These are phyloP conservation scores for Rhynchosporium agropyri DNA, from an alignment of 2,329 filamentous ascomycete genomes.

Conservation along the genomic window DNA sequence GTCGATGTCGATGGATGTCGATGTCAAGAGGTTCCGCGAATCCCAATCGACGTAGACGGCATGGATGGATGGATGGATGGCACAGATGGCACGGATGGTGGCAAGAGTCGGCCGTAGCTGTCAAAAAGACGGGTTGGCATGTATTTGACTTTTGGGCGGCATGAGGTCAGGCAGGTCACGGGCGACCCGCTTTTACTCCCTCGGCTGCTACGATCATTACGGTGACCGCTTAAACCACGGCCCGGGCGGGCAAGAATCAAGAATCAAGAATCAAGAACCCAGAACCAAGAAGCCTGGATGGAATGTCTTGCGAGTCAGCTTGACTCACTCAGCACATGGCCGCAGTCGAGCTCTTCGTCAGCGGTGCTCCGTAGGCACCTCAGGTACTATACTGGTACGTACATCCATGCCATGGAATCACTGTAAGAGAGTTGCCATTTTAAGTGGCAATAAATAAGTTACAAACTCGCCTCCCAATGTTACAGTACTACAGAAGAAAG, in stretches of 20 bases:
- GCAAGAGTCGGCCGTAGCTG: not conserved
- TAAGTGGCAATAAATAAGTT: conserved; percentile 5
- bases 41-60: no score
- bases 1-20: not conserved
- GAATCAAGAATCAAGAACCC: no score
- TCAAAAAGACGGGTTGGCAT: conserved; percentile 1
- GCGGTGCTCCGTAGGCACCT: not conserved
- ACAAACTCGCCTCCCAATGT: conserved; percentile 2
- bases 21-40: no score
- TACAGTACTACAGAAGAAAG: not conserved
- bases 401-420: not conserved
- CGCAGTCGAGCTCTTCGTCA: conserved; percentile 11
- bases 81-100: not conserved
- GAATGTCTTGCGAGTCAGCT: conserved; percentile 22
- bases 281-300: not conserved
- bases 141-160: not conserved
- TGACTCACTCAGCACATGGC: conserved; percentile 11
- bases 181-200: not conserved
- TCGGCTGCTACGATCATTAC: not conserved
- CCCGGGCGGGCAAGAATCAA: not conserved
- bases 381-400: not conserved
- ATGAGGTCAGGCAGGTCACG: conserved; percentile 2
- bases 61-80: no score
- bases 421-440: not conserved
- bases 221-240: conserved; percentile 11